Base-by-base conservation (phyloP, 345 rosid genomes). In the Clarkia xantiana region DNA sequence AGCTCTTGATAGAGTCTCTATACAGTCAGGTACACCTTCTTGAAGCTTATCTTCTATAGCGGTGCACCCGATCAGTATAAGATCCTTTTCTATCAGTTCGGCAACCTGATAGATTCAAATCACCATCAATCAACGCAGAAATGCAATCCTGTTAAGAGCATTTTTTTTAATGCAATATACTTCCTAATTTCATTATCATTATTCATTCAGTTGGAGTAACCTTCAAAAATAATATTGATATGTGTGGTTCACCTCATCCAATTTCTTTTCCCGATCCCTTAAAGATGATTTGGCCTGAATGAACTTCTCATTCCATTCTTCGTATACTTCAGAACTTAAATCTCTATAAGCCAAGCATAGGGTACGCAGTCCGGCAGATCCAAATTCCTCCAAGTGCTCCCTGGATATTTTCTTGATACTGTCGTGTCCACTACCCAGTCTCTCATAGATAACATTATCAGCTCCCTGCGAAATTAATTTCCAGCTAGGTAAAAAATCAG, bases 21-120 rank as follows among this genome's bases (percentile, higher is more conserved):
- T 93, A 67, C 99, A 93, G 66, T 55, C 60, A 41, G 99, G 99
- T 40, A 93, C 99, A 57, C 96, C 99, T 74, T 93, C 99, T 67
- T 93, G 99, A 71, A 93, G 99, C 63, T 93, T 93, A 72, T 93
- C 99, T 77, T 93, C 99, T 72, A 93, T 93, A 20, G 99, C 99
- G 62, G 99, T 93, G 62, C 74, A 63, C 42, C 99, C 99, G 53
- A 93, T 93, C 77, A 93, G 71, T 68, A 59, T 57, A 56, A 93
- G 94, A 60, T 93, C 84, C 70, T 87, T 84, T 57, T 93, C 99
- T 42, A 87, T 84, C 57, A 81, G 78, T 72, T 93, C 95, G 23
- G 90, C 87, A 52, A 93, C 94, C 99, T 93, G 70, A 78, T n/a
- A 39, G 13, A 12, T 34, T 42, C n/a, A 18, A 22, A 44, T 18